Conservation (phyloP, 768 basidiomycete genomes). For the Hericium coralloides region DNA sequence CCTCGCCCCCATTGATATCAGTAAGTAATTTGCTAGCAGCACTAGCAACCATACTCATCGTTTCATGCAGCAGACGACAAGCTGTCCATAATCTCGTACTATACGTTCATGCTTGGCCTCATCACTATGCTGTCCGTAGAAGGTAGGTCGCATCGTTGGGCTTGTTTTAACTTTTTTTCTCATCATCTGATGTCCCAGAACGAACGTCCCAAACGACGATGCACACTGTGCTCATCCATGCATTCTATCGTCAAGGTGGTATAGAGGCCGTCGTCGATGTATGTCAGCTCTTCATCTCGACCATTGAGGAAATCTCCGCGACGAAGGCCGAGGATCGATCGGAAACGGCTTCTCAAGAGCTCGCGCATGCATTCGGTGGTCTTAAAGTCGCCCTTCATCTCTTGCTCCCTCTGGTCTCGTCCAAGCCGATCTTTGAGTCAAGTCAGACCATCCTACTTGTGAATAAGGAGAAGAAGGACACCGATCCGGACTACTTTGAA, state of each 20-base stretch:
- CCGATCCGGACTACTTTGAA: constrained; percentile 74
- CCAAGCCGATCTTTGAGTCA: constrained; percentile 78
- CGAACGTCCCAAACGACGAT: constrained; percentile 64
- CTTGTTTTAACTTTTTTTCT: not conserved
- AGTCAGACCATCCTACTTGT: constrained; percentile 67
- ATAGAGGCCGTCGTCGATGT: constrained; percentile 56
- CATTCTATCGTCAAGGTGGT: constrained; percentile 66
- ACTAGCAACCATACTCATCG: not conserved
- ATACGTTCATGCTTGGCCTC: constrained; percentile 45
- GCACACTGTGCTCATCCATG: constrained; percentile 74
- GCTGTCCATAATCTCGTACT: constrained; percentile 38
- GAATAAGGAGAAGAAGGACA: constrained; percentile 72
- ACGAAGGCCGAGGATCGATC: constrained; percentile 49
- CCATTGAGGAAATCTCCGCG: constrained; percentile 46
- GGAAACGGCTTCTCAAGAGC: constrained; percentile 48
- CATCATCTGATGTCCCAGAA: constrained; percentile 35
- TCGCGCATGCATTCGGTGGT: constrained; percentile 71
- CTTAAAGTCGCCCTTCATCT: constrained; percentile 76
- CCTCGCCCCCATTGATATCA: constrained; percentile 40
- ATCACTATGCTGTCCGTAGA: constrained; percentile 47
- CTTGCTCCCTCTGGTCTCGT: constrained; percentile 64
- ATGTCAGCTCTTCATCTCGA: constrained; percentile 42
- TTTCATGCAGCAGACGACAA: constrained; percentile 25
- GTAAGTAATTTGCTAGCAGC: constrained; percentile 32
- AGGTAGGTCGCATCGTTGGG: constrained; percentile 30